Evolutionary conservation across 2,329 filamentous ascomycete genomes (phyloP).

Genomic region (Aspergillus sp.): DNA sequence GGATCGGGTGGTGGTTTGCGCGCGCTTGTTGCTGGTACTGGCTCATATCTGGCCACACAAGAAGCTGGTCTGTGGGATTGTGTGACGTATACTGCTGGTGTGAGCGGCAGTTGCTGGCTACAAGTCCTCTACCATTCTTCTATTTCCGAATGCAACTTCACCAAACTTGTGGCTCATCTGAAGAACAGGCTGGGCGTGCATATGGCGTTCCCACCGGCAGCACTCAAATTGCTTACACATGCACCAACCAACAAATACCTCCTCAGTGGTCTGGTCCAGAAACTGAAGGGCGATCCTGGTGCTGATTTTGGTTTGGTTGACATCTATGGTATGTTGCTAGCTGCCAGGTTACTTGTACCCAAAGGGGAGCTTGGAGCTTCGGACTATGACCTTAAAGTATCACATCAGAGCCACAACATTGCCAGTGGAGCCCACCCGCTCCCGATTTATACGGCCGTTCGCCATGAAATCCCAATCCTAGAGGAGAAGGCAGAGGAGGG

Average conservation of each 20-base stretch:
- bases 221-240: constrained; percentile 76
- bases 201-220: constrained; percentile 87
- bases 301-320: constrained; percentile 90
- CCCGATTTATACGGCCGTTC: constrained; percentile 92
- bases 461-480: constrained; percentile 84
- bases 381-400: constrained; percentile 82
- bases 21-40: constrained; percentile 85
- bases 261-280: constrained; percentile 84
- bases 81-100: constrained; percentile 89
- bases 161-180: constrained; percentile 75
- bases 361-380: constrained; percentile 78
- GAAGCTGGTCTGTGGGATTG: constrained; percentile 92
- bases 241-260: constrained; percentile 92
- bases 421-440: constrained; percentile 78
- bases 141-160: constrained; percentile 67
- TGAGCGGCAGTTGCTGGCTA: constrained; percentile 95
- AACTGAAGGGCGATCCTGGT: constrained; percentile 76
- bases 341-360: constrained; percentile 80
- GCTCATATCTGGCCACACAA: constrained; percentile 79
- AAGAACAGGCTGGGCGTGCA: constrained; percentile 83
- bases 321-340: constrained; percentile 83
- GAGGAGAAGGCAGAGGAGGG: constrained; percentile 33
- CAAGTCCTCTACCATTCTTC: constrained; percentile 85
- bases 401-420: constrained; percentile 76
- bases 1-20: constrained; percentile 89